These are phyloP conservation scores for Podaxis mareebaensis DNA, from an alignment of 768 basidiomycete species.

Conservation along the genomic window DNA sequence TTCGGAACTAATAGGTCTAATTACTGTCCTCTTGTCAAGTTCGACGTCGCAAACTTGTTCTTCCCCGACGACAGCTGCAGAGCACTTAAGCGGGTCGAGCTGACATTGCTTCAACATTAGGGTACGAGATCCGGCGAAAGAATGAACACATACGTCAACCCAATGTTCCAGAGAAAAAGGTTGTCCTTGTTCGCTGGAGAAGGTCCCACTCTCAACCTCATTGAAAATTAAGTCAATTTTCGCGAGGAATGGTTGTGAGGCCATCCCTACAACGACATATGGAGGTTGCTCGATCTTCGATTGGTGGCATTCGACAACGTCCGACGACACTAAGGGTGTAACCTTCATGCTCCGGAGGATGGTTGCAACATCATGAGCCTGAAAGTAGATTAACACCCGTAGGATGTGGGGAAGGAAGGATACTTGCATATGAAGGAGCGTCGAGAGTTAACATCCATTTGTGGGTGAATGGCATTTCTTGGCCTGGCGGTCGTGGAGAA, in stretches of 20 bases:
- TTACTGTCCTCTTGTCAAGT: conserved; percentile 45
- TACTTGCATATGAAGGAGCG: conserved; percentile 50
- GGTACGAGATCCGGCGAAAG: neutral
- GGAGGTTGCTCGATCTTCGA: conserved; percentile 36
- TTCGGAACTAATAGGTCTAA: conserved; percentile 33
- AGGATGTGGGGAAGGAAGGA: neutral
- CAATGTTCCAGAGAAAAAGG: conserved; percentile 49
- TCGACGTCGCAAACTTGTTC: conserved; percentile 56
- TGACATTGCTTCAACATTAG: conserved; percentile 20
- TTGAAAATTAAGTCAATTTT: conserved; percentile 47
- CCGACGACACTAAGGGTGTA: conserved; percentile 26
- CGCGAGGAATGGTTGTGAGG: conserved; percentile 46
- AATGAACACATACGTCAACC: conserved; percentile 44
- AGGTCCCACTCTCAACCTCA: conserved; percentile 22
- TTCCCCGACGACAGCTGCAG: conserved; percentile 39
- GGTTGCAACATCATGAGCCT: conserved; percentile 24
- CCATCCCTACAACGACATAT: conserved; percentile 44
- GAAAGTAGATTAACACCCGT: neutral
- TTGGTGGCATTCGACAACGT: conserved; percentile 17
- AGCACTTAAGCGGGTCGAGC: conserved; percentile 42
- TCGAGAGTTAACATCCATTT: conserved; percentile 60
- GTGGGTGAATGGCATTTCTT: conserved; percentile 36
- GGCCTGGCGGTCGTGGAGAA: conserved; percentile 19
- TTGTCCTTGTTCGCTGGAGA: conserved; percentile 27
- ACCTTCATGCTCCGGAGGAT: conserved; percentile 49